Conservation (phyloP, 2,329 filamentous ascomycete species). For the Zymoseptoria passerinii region DNA sequence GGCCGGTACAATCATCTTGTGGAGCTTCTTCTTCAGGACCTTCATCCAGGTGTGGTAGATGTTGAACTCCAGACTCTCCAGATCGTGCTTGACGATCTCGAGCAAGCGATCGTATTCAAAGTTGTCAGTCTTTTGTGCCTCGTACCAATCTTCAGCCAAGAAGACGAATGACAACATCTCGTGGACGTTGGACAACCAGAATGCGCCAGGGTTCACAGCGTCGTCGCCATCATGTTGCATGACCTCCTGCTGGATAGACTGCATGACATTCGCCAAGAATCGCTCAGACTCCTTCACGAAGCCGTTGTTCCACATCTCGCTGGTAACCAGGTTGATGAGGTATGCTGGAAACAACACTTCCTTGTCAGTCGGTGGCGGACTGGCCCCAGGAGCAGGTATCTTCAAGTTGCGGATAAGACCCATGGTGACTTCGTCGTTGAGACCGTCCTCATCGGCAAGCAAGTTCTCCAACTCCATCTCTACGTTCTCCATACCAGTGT, state of each 20-base stretch:
- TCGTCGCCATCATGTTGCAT: conserved; percentile 99
- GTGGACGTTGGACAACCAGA: conserved; percentile 98
- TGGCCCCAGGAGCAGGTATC: conserved; percentile 81
- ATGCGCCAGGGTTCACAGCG: conserved; percentile 91
- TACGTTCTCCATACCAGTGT: conserved; percentile 76
- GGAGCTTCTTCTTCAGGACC: conserved; percentile 96
- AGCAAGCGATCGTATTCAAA: conserved; percentile 96
- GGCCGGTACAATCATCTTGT: conserved; percentile 98
- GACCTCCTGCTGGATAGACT: conserved; percentile 97
- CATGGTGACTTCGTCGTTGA: conserved; percentile 96
- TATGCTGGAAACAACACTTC: conserved; percentile 98
- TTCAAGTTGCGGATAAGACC: conserved; percentile 93
- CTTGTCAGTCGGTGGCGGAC: conserved; percentile 89
- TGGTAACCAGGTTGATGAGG: conserved; percentile 96
- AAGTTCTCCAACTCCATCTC: conserved; percentile 91
- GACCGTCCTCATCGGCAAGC: conserved; percentile 85
- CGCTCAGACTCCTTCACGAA: conserved; percentile 99
- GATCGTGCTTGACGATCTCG: conserved; percentile 97
- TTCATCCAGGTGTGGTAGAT: conserved; percentile 99
- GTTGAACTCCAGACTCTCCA: conserved; percentile 98
- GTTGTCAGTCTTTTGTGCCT: conserved; percentile 97
- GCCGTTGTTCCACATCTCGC: conserved; percentile 99
- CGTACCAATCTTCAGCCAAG: conserved; percentile 98
- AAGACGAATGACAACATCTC: conserved; percentile 99
- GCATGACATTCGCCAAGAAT: conserved; percentile 98